Conservation (phyloP, 2,329 filamentous ascomycete species). For the Pestalotiopsis sp. region DNA sequence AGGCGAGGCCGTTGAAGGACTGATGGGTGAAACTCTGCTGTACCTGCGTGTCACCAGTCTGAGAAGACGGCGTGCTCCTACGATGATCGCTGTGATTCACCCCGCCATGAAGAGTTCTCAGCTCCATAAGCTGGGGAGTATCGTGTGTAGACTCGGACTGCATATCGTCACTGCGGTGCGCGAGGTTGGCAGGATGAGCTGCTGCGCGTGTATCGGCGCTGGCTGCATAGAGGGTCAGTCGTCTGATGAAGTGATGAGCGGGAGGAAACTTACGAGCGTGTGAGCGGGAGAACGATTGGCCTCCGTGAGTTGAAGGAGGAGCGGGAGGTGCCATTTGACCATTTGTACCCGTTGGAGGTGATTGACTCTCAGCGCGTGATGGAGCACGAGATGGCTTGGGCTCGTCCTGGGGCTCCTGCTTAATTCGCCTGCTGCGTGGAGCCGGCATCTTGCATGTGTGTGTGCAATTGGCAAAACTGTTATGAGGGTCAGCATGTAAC, state of each 20-base stretch:
- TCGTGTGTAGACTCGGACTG: conserved; percentile 8
- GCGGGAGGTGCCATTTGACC: conserved; percentile 10
- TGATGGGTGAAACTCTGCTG: conserved; percentile 35
- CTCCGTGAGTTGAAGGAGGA: background rate
- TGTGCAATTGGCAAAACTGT: background rate
- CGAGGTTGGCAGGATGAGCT: background rate
- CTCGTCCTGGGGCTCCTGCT: conserved; percentile 4
- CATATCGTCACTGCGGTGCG: conserved; percentile 2
- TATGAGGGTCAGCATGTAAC: background rate
- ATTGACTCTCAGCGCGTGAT: background rate
- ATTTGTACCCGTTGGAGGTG: background rate
- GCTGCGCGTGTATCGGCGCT: conserved; percentile 10
- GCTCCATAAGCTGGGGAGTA: conserved; percentile 12
- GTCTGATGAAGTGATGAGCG: background rate
- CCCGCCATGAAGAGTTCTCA: background rate
- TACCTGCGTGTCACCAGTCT: conserved; percentile 29
- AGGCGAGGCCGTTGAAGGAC: conserved; percentile 58
- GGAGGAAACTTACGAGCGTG: conserved; percentile 15
- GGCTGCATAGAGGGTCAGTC: conserved; percentile 10
- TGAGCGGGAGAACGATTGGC: conserved; percentile 12
- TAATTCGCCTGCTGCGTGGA: conserved; percentile 4
- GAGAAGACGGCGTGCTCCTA: conserved; percentile 14
- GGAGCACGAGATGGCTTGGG: background rate
- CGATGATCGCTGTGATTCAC: background rate
- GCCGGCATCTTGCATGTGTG: conserved; percentile 1